Conservation (phyloP, 176 grass and related monocot species). For the Leersia perrieri region DNA sequence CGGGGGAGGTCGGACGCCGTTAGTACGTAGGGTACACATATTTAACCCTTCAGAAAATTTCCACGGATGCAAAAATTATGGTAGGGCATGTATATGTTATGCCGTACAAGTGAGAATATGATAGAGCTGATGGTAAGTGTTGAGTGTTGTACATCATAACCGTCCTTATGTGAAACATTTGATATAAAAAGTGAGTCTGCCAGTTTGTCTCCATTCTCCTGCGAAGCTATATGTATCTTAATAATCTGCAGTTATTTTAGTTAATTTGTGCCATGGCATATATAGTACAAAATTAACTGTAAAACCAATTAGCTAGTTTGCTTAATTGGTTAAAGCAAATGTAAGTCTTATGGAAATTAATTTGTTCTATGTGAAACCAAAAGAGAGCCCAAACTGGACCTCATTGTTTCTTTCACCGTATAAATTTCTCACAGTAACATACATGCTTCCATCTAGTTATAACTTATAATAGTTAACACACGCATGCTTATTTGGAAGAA, state of each 20-base stretch:
- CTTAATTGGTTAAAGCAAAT: background rate
- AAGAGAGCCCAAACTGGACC: background rate
- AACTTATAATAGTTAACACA: background rate
- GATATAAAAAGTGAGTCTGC: background rate
- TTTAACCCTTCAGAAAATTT: too few relatives aligned
- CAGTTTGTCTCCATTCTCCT: background rate
- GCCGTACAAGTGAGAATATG: too few relatives aligned
- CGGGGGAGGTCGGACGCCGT: too few relatives aligned
- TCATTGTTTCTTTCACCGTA: background rate
- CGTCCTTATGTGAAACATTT: background rate
- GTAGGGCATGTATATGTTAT: too few relatives aligned
- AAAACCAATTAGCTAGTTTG: background rate
- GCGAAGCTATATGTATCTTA: background rate
- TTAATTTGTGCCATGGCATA: too few relatives aligned
- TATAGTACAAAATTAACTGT: background rate
- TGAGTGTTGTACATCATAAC: background rate
- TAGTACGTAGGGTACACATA: too few relatives aligned
- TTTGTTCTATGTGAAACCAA: background rate
- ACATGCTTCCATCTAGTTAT: background rate
- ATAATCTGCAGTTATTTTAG: too few relatives aligned
- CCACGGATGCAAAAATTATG: too few relatives aligned
- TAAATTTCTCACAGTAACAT: background rate
- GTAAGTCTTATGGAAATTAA: background rate
- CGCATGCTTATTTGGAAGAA: background rate
- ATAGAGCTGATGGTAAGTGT: too few relatives aligned